A percentile compares a stretch with the other conserved stretches of the same genome.
phyloP scores from a whole-genome alignment of 2,329 filamentous ascomycete species.

The Nannizzia gypsea region DNA sequence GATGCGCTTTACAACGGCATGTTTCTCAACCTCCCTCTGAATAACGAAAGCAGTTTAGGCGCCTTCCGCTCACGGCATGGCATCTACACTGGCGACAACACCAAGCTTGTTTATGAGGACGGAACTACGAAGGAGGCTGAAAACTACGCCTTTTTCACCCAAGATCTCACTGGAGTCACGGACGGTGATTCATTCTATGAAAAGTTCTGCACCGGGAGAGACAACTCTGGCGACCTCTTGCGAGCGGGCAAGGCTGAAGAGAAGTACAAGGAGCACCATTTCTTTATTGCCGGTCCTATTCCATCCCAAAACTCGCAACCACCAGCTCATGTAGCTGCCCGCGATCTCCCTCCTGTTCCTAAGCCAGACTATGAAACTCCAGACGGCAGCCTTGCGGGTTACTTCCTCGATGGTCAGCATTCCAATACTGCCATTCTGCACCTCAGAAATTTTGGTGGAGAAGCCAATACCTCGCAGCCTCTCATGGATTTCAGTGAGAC shows the following conservation, averaged over 20 bases:
- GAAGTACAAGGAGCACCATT: slow-evolving; percentile 6
- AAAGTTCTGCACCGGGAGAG: slow-evolving; percentile 24
- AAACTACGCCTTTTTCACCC: slow-evolving; percentile 18
- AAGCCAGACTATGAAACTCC: slow-evolving; percentile 25
- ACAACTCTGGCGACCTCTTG: too few relatives aligned
- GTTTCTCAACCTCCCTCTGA: slow-evolving; percentile 17
- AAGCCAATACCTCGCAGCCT: slow-evolving; percentile 12
- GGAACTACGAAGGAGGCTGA: slow-evolving; percentile 19
- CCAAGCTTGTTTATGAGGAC: slow-evolving; percentile 23
- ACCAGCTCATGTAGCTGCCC: slow-evolving; percentile 21
- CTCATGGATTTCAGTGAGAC: slow-evolving; percentile 25
- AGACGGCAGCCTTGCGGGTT: slow-evolving; percentile 30
- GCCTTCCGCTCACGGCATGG: slow-evolving; percentile 10
- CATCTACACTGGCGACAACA: slow-evolving; percentile 20
- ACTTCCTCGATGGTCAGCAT: slow-evolving; percentile 32
- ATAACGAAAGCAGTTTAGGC: slow-evolving; percentile 1
- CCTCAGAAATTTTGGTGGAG: slow-evolving; percentile 29
- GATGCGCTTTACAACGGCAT: slow-evolving; percentile 25
- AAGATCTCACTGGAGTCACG: slow-evolving; percentile 26
- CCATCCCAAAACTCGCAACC: slow-evolving; percentile 20
- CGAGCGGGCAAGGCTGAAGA: too few relatives aligned
- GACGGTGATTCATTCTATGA: slow-evolving; percentile 32
- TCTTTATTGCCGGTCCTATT: slow-evolving; percentile 26
- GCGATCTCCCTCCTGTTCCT: slow-evolving; percentile 31
- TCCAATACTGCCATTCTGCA: slow-evolving; percentile 36